phyloP scores from a whole-genome alignment of 169 alveolate species.

The Theileria annulata region DNA sequence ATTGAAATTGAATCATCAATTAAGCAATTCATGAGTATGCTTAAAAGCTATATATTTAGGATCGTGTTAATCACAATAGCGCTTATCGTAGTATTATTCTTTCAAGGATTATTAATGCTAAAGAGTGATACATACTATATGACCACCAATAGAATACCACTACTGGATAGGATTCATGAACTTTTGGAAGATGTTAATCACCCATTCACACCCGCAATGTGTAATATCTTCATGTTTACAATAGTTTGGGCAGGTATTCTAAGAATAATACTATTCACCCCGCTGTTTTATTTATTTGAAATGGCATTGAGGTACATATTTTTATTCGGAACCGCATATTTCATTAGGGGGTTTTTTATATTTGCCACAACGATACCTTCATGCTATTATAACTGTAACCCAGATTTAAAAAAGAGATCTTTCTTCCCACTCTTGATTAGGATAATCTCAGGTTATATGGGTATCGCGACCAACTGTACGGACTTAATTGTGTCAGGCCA shows the following conservation, averaged over 20 bases:
- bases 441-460: constrained; percentile 49
- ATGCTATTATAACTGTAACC: constrained; percentile 56
- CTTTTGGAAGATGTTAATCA: constrained; percentile 29
- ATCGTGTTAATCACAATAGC: constrained; percentile 27
- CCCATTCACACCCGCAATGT: constrained; percentile 19
- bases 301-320: constrained; percentile 54
- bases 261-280: constrained; percentile 63
- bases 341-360: constrained; percentile 68
- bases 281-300: constrained; percentile 46
- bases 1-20: not conserved
- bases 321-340: constrained; percentile 57
- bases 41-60: constrained; percentile 12
- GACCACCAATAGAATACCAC: constrained; percentile 42
- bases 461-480: constrained; percentile 70
- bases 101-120: constrained; percentile 56
- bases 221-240: constrained; percentile 40
- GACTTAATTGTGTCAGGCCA: constrained; percentile 80
- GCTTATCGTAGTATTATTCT: constrained; percentile 19
- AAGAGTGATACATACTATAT: constrained; percentile 43
- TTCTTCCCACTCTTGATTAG: constrained; percentile 22
- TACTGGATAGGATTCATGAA: constrained; percentile 70
- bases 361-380: constrained; percentile 72
- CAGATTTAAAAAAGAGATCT: constrained; percentile 21
- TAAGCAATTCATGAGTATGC: not conserved
- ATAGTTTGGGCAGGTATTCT: constrained; percentile 26